phyloP scores from a whole-genome alignment of 306 rosid species.

The Vigna nakashimae region DNA sequence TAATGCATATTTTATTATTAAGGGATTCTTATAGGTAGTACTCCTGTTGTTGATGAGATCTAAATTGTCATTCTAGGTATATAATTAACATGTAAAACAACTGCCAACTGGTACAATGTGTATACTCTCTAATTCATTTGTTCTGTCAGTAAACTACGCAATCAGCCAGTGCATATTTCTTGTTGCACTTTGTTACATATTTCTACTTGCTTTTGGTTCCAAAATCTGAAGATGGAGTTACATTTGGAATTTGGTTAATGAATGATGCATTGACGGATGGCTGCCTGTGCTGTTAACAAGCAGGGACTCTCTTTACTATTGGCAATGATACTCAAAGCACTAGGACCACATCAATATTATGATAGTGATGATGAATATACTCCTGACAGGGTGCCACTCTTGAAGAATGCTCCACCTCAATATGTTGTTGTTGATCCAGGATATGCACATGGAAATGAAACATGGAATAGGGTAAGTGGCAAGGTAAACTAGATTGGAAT shows the following conservation, averaged over 20 bases:
- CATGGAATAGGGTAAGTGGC: constrained; percentile 58
- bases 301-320: constrained; percentile 77
- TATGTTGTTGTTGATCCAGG: constrained; percentile 68
- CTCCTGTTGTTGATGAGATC: background rate
- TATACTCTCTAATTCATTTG: background rate
- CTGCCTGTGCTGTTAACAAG: constrained; percentile 25
- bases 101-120: constrained; percentile 1
- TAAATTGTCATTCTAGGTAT: constrained; percentile 17
- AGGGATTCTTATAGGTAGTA: background rate
- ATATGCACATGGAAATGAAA: constrained; percentile 55
- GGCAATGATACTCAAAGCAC: constrained; percentile 84
- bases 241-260: constrained; percentile 22
- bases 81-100: constrained; percentile 8
- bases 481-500: constrained; percentile 52
- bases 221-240: constrained; percentile 25
- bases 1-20: constrained; percentile 20
- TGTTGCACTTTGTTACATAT: constrained; percentile 8
- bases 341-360: constrained; percentile 71
- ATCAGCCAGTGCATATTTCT: constrained; percentile 36
- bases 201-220: constrained; percentile 16
- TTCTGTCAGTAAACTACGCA: constrained; percentile 21
- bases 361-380: constrained; percentile 81
- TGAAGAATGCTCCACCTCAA: constrained; percentile 65
- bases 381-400: constrained; percentile 71
- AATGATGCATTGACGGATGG: constrained; percentile 33